Evolutionary conservation across 768 basidiomycete genomes (phyloP), one percentile per base, ranked within the genome.

Genomic region (Termitomyces sp.): DNA sequence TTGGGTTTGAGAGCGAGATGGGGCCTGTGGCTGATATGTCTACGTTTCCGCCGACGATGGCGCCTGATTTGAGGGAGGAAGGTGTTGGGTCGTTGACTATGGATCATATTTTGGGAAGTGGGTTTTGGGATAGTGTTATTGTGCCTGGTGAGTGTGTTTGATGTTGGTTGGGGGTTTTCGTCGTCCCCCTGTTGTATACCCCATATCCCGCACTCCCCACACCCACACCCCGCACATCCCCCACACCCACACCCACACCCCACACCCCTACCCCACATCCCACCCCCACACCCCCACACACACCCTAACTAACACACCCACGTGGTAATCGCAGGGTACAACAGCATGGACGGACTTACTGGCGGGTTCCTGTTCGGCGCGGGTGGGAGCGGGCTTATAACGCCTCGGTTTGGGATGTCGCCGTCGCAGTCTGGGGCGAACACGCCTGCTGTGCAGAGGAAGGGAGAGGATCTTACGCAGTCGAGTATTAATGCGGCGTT

Each of bases 21-120:
- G 92, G 91, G 0, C 91, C 89, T 4, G 89, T 87, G 15, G 84
- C 82, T 63, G 91, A 93, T 70, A 86, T 93, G 67, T 84, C 88
- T 51, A 91, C 86, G 58, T 93, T 93, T 82, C 92, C 91, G 53
- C 92, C 92, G n/a, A 92, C 88, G 56, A 92, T 92, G 88, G 87
- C 85, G 52, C 80, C 85, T 5, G 59, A 76, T 59, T 78, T 80
- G 57, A 51, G 71, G 42, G 77, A 76, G 59, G 79, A 81, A 40
- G 51, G 70, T 42, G 70, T 79, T 40, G 74, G 74, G 60, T 81
- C 79, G 46, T 69, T 94, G 63, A 87, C 90, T 55, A 92, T 94
- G 88, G 92, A 94, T 67, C 88, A 85, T 67, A 87, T 94, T 47
- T 77, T 94, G 56, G 88, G 85, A 62, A 85, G 79, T 61, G 86